Conservation (phyloP, 2,329 filamentous ascomycete genomes). For the Phyllachora maydis region DNA sequence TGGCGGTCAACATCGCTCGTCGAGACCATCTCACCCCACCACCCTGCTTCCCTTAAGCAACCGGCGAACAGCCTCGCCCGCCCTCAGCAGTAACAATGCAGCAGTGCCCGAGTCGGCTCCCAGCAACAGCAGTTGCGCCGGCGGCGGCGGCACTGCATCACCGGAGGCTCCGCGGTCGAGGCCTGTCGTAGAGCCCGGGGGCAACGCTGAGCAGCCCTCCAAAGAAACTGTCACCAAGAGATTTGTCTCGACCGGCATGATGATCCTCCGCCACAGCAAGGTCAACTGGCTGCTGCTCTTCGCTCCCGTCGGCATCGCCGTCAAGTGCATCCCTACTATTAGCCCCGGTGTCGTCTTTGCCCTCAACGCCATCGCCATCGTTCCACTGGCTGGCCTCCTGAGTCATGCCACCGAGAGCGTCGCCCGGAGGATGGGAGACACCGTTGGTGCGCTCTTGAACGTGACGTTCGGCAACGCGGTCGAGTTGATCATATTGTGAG, state of each 20-base stretch:
- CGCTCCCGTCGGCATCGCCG: constrained; percentile 56
- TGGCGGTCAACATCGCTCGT: constrained; percentile 20
- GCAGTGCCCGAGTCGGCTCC: too few relatives aligned
- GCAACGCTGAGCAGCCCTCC: constrained; percentile 8
- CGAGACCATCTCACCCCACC: constrained; percentile 17
- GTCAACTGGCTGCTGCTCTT: constrained; percentile 61
- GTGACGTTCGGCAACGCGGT: constrained; percentile 65
- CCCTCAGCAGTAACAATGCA: too few relatives aligned
- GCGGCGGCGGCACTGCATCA: constrained; percentile 22
- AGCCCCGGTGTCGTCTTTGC: constrained; percentile 46
- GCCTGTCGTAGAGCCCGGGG: constrained; percentile 26
- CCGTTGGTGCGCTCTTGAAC: constrained; percentile 52
- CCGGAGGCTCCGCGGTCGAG: constrained; percentile 31
- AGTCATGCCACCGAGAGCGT: constrained; percentile 59
- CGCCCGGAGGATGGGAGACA: constrained; percentile 50
- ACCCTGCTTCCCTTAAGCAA: constrained; percentile 18
- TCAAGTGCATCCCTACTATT: constrained; percentile 29
- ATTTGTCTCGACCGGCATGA: constrained; percentile 29
- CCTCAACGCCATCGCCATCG: constrained; percentile 56
- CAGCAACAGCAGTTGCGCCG: too few relatives aligned
- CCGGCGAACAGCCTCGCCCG: constrained; percentile 7
- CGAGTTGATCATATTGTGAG: constrained; percentile 52
- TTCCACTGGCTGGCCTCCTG: constrained; percentile 52
- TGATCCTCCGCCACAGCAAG: constrained; percentile 51
- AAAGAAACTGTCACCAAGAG: constrained; percentile 11